Evolutionary conservation across 805 yeast genomes (phyloP), one percentile per base, ranked within the genome.

Genomic region (Zygoascus flipseniorum): DNA sequence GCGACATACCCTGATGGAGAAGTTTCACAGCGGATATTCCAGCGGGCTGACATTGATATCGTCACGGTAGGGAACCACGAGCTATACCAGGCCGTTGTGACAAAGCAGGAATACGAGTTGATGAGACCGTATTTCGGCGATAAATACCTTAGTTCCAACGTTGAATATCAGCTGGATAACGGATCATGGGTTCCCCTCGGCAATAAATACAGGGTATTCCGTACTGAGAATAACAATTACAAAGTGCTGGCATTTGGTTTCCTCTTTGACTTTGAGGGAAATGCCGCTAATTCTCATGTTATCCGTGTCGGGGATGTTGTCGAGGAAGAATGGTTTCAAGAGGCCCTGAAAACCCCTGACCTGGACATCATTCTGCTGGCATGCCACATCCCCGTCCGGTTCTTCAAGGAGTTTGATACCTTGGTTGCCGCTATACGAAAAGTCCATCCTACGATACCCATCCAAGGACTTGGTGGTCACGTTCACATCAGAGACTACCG

Each of bases 391-490:
- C 97, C 97, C 0, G 79, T 82, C 31, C 81, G 79, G 52, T 67
- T 68, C 35, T 82, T 83, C 83, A 59, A 64, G 2, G 89, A 85
- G 63, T 63, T 80, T 56, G 68, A 69, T 54, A 54, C 68, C 2
- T 65, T 83, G 43, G 82, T 82, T 58, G 45, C 62, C 0, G 67
- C 66, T 5, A 67, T 92, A 28, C 77, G 97, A 55, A 55, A 65
- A 26, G 70, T 68, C 28, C 85, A 79, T 61, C 92, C 95, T 5
- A 65, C 74, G 31, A 75, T 77, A 0, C 72, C 81, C 0, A 85
- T 92, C 51, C 96, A 89, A 65, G 87, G 85, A 61, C 84, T 92
- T 68, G 98, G 97, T 1, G 98, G 97, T 1, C 98, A 92, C 69
- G 82, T 95, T 31, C 98, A 92, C 65, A 81, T 92, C 14, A 74